Conservation (phyloP, 1,139 yeast genomes). For the Hansenula lynferdii region DNA sequence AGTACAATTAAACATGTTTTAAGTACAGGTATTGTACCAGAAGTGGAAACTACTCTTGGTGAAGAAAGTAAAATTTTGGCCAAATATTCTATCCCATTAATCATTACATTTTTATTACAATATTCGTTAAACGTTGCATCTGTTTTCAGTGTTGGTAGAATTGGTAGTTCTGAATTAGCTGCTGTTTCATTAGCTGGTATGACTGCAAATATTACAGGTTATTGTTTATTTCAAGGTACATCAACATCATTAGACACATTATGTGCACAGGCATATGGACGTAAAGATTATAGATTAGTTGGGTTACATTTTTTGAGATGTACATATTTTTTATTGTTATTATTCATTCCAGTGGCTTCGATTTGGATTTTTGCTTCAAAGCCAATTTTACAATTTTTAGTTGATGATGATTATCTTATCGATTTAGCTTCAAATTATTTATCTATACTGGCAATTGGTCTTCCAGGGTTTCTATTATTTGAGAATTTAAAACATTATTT, state of each 20-base stretch:
- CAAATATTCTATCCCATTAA: constrained; percentile 50
- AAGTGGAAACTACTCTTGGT: constrained; percentile 13
- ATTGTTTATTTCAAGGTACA: constrained; percentile 69
- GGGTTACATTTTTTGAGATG: constrained; percentile 67
- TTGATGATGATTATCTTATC: constrained; percentile 48
- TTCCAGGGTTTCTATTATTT: constrained; percentile 69
- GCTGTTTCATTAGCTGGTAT: constrained; percentile 70
- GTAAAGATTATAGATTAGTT: constrained; percentile 55
- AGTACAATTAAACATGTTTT: constrained; percentile 20
- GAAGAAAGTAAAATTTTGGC: constrained; percentile 27
- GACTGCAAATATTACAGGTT: constrained; percentile 73
- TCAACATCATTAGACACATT: constrained; percentile 72
- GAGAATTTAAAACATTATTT: constrained; percentile 69
- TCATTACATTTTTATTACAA: constrained; percentile 73
- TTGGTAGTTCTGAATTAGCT: constrained; percentile 74
- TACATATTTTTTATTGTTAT: constrained; percentile 47
- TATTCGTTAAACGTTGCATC: constrained; percentile 82
- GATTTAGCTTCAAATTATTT: constrained; percentile 54
- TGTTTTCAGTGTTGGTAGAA: constrained; percentile 76
- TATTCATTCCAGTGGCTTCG: constrained; percentile 51
- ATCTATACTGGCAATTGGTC: constrained; percentile 49
- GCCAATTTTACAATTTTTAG: constrained; percentile 38
- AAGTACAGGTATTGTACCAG: constrained; percentile 20
- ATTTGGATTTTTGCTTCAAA: constrained; percentile 55
- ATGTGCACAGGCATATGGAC: constrained; percentile 75